Evolutionary conservation across 2,329 filamentous ascomycete species (phyloP).

Genomic region (Ceratocystis albifundus): DNA sequence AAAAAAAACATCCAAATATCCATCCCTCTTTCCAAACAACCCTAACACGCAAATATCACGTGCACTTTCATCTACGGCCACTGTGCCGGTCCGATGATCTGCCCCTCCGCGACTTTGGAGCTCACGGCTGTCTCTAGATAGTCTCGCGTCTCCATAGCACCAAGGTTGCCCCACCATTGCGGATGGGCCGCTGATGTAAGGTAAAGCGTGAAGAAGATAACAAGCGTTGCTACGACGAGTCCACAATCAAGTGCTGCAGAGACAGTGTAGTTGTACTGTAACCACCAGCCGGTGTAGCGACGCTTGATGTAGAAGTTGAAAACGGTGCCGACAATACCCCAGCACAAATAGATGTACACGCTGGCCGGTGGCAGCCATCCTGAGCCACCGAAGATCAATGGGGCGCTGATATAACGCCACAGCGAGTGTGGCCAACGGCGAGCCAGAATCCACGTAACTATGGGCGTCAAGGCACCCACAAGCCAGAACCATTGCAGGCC

Average conservation of each 20-base stretch:
- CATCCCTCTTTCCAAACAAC: not conserved
- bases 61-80: constrained; percentile 32
- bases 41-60: not conserved
- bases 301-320: constrained; percentile 60
- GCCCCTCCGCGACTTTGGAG: constrained; percentile 33
- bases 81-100: constrained; percentile 41
- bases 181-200: constrained; percentile 46
- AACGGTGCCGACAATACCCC: constrained; percentile 54
- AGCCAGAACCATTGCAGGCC: constrained; percentile 61
- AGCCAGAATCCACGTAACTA: constrained; percentile 52
- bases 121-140: constrained; percentile 35
- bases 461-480: constrained; percentile 49
- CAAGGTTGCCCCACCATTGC: constrained; percentile 51
- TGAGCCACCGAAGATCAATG: constrained; percentile 55
- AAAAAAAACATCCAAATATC: constrained; percentile 21
- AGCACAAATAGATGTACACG: constrained; percentile 58
- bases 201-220: constrained; percentile 59
- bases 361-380: constrained; percentile 57
- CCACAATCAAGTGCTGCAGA: constrained; percentile 61
- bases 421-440: constrained; percentile 49
- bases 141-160: constrained; percentile 39
- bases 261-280: constrained; percentile 66
- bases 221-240: constrained; percentile 51
- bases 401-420: constrained; percentile 55
- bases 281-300: constrained; percentile 60